Evolutionary conservation across 2,329 filamentous ascomycete species (phyloP).

Genomic region (Basipetospora sp.): DNA sequence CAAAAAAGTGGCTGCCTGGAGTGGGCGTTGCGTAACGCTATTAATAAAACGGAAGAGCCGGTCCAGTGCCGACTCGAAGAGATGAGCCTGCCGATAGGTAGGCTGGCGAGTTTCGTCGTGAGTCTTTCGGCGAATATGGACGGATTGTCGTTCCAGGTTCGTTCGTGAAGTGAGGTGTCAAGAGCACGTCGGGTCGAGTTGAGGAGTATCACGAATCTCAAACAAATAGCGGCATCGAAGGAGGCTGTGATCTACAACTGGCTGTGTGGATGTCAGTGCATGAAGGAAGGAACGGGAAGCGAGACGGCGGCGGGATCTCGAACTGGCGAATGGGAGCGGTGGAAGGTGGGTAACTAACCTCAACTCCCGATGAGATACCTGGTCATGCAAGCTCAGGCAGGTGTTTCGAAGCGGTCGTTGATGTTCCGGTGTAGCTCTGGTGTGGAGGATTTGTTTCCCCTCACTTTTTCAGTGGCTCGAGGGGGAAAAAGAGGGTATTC

Average conservation of each 20-base stretch:
- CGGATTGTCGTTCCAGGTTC: no score
- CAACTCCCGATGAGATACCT: neutral
- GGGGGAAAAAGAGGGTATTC: conserved; percentile 2
- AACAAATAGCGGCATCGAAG: conserved; percentile 11
- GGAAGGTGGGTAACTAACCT: neutral
- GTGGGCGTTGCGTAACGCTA: no score
- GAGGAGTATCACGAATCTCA: conserved; percentile 4
- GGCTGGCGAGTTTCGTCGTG: no score
- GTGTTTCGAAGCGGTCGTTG: neutral
- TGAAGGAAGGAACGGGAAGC: conserved; percentile 9
- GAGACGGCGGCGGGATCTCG: neutral
- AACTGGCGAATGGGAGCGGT: neutral
- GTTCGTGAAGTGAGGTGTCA: no score
- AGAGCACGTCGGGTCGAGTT: no score
- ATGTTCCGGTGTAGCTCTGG: neutral
- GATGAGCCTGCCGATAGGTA: no score
- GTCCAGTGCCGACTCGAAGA: no score
- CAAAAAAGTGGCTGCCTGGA: neutral
- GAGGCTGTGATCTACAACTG: conserved; percentile 22
- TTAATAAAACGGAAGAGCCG: no score
- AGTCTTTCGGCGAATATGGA: no score
- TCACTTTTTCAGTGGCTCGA: conserved; percentile 4
- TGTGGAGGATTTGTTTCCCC: conserved; percentile 2
- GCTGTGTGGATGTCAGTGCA: conserved; percentile 36
- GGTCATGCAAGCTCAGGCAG: neutral